Base-by-base conservation (phyloP, 441 rosid genomes). In the Manihot esculenta region DNA sequence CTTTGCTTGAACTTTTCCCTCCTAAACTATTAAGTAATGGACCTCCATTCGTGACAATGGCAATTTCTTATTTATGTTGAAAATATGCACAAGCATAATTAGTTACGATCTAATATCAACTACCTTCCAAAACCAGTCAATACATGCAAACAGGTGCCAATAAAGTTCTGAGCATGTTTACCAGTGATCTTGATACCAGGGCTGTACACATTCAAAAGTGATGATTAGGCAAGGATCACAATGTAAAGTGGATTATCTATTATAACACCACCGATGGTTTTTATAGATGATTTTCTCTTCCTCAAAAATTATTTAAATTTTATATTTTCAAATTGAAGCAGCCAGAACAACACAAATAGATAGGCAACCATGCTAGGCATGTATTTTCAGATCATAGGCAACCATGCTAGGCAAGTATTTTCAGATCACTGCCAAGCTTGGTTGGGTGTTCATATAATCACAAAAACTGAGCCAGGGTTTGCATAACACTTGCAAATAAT, bases 51-150 rank as follows among this genome's bases (percentile, higher is more conserved):
- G 26, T 18, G 20, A 2, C 9, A 69, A 27, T 9, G 14, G 17
- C 55, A 26, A 58, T 35, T 44, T 30, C 57, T 27, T 11, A 45
- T 12, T 68, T 68, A 33, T 7, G 45, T 69, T 59, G 51, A 58
- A 48, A 47, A 49, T 24, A 53, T 18, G 27, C 18, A 62, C 14
- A 53, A 10, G 21, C 62, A 62, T 26, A 54, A 71, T 26, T 9
- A 64, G 42, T 10, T 15, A 21, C 7, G 26, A 15, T 27, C 54
- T 17, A 10, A 27, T 42, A 24, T 30, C 68, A 55, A 15, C 0
- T 8, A 30, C 21, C 4, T 42, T 15, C 27, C 65, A 58, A 30
- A 70, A 35, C 48, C 10, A 60, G 38, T 69, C 30, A 7, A 49
- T 11, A 21, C 42, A 55, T 21, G 61, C 38, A 55, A 35, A 20